Base-by-base conservation (phyloP, 257 asterid genomes). In the Lithospermum erythrorhizon region DNA sequence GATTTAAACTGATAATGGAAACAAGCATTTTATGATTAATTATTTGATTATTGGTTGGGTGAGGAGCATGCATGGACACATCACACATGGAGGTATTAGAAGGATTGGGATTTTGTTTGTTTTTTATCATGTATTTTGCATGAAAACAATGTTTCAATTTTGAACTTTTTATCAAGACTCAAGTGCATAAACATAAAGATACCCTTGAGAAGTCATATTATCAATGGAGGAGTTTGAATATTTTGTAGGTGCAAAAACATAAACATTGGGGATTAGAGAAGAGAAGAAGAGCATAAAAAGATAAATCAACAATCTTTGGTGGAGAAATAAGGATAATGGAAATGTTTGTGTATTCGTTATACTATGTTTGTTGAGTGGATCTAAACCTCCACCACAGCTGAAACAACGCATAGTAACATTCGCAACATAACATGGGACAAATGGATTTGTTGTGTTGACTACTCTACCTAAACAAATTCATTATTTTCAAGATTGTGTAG, bases 371-470 rank as follows among this genome's bases (percentile, higher is more conserved):
- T 49, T 11, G 68, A 21, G 60, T 22, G 75, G 60, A 27, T 65
- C 63, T 47, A 9, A 63, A 64, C 64, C 55, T 58, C 54, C 53
- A n/a, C 66, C 68, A 68, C 58, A 20, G 63, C 62, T 22, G 59
- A 57, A 62, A 65, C 47, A 64, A n/a, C 13, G 55, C 54, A 53
- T 61, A 25, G 21, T 62, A 62, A 62, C n/a, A n/a, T 19, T 51
- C 10, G 21, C 53, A 52, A 20, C 57, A 24, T 53, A 63, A 69
- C 59, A 53, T 54, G 78, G 67, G 78, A 71, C 78, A 78, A 41
- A 58, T 67, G 84, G n/a, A n/a, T 65, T 64, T 68, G 83, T 1
- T 18, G 24, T 53, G 19, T 6, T 22, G 25, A 8, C 5, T 10
- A 6, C 23, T 20, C 57, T 53, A 53, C 57, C 23, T 53, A 53